A percentile compares a stretch with the other conserved stretches of the same genome.
These are phyloP conservation scores for Aspergillus avenaceus DNA, from an alignment of 495 filamentous ascomycete species.

Conservation along the genomic window DNA sequence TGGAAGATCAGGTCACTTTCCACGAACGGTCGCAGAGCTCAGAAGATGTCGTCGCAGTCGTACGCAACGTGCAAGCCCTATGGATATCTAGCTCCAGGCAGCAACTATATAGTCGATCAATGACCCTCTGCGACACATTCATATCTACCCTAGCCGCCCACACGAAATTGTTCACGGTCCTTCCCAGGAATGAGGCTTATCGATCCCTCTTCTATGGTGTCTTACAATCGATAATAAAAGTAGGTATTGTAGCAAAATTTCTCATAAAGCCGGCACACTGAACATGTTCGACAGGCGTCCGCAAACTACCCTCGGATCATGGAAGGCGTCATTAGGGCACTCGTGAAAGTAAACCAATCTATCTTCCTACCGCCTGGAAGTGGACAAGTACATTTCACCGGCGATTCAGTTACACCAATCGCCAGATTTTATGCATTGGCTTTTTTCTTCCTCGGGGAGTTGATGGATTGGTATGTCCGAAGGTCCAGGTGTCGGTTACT, in stretches of 20 bases:
- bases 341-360: conserved; percentile 40
- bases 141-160: conserved; percentile 36
- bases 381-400: conserved; percentile 12
- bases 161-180: conserved; percentile 25
- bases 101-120: conserved; percentile 26
- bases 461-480: conserved; percentile 46
- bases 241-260: conserved; percentile 12
- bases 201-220: conserved; percentile 42
- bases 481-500: conserved; percentile 39
- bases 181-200: conserved; percentile 36
- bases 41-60: conserved; percentile 28
- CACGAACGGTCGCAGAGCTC: conserved; percentile 30
- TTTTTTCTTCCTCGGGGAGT: conserved; percentile 44
- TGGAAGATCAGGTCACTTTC: conserved; percentile 29
- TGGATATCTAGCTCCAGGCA: conserved; percentile 30
- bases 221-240: conserved; percentile 44
- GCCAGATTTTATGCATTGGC: conserved; percentile 41
- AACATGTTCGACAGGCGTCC: conserved; percentile 30
- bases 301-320: conserved; percentile 42
- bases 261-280: not conserved
- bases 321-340: conserved; percentile 37
- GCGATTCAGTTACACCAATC: conserved; percentile 24
- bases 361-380: conserved; percentile 21
- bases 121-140: conserved; percentile 33
- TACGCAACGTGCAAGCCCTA: conserved; percentile 26